Evolutionary conservation across 2,329 filamentous ascomycete species (phyloP).

Genomic region (Botrytis sinoallii): DNA sequence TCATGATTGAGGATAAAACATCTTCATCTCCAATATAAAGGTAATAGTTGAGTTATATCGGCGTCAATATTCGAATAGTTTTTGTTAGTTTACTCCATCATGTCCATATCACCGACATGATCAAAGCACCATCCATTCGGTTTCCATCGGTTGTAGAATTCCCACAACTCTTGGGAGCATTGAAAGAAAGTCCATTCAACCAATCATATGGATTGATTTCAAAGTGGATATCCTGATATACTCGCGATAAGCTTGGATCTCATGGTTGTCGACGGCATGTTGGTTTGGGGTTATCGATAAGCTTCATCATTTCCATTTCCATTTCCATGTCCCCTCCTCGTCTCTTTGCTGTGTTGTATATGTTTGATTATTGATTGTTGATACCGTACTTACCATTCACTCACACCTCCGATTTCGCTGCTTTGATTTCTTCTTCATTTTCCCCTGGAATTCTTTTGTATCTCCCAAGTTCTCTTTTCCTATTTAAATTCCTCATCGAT

Average conservation of each 20-base stretch:
- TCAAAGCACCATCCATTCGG: not conserved
- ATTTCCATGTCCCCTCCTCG: not conserved
- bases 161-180: not conserved
- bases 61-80: not conserved
- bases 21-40: not conserved
- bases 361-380: not conserved
- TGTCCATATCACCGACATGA: not conserved
- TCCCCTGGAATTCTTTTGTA: not conserved
- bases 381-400: not conserved
- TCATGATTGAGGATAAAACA: not conserved
- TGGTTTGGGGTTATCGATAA: constrained; percentile 1
- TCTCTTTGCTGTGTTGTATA: not conserved
- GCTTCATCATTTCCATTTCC: not conserved
- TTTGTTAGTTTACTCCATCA: not conserved
- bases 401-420: not conserved
- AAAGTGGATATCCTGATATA: not conserved
- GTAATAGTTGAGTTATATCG: not conserved
- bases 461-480: not conserved
- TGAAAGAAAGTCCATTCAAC: not conserved
- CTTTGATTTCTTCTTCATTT: not conserved
- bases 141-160: constrained; percentile 6
- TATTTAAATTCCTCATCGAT: constrained; percentile 3
- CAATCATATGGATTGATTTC: not conserved
- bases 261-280: not conserved
- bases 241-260: not conserved